Evolutionary conservation across 306 rosid species (phyloP), one percentile per base, ranked within the genome.

Genomic region (Ormosia semicastrata): DNA sequence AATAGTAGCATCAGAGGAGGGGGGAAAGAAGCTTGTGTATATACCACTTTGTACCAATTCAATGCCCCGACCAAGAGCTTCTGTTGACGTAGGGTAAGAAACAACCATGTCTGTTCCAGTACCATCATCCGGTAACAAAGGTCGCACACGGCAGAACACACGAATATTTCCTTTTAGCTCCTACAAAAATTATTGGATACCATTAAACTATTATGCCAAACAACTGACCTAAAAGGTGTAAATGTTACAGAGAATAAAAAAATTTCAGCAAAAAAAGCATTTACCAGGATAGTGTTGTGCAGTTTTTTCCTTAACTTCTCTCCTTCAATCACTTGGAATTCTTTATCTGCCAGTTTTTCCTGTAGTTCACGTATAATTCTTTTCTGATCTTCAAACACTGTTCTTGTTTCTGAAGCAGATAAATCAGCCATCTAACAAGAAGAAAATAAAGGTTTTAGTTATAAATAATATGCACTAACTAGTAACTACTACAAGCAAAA

Each of bases 161-260:
- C 99, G 90, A 74, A 96, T 96, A 78, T 96, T 96, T 53, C 99
- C 99, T 90, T 93, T 95, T 15, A 95, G 79, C 79, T 95, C 99
- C 99, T 95, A 78, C 39, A 46, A 71, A 78, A 15, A 79, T 53
- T 18, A 59, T 15, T 67, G 30, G 53, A 18, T 66, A 46, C 75
- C 33, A 68, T 13, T 49, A 8, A 41, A 24, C 29, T 44, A 44
- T 36, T 12, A 33, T 30, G 24, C 72, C 43, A 59, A 39, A 18
- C 39, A 68, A 12, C 76, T 65, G 9, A 56, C 6, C 24, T 72
- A 29, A 37, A 18, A 6, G 44, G 15, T 52, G 9, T 2, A 2
- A 34, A 47, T 29, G 2, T 59, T 34, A 59, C 49, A 54, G 39
- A 14, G 30, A 18, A 70, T 32, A 14, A 46, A 2, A 18, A 44